Evolutionary conservation across 257 asterid species (phyloP).

Genomic region (Petunia axillaris): DNA sequence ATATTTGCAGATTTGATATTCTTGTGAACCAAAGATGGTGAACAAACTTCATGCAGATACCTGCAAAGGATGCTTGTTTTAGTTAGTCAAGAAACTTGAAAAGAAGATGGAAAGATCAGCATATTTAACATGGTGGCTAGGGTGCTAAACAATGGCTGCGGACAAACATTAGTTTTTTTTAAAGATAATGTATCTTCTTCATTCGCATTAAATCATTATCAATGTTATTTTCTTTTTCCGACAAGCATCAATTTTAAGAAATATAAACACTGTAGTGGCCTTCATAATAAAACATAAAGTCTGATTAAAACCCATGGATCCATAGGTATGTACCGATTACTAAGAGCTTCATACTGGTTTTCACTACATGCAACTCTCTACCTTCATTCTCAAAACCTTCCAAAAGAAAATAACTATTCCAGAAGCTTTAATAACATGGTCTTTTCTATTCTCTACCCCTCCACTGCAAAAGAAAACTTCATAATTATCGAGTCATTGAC

Average conservation of each 20-base stretch:
- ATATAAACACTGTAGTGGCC: not conserved
- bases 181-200: constrained; percentile 17
- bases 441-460: not conserved
- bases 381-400: not conserved
- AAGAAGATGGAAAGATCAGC: constrained; percentile 14
- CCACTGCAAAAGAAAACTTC: not conserved
- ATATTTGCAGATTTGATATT: constrained; percentile 87
- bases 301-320: not conserved
- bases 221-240: not conserved
- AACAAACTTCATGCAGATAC: constrained; percentile 94
- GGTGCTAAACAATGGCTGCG: not conserved
- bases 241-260: not conserved
- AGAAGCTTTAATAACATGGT: not conserved
- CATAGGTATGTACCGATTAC: not conserved
- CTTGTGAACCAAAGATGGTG: constrained; percentile 86
- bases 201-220: not conserved
- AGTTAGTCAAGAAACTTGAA: constrained; percentile 27
- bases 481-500: not conserved
- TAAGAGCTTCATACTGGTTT: not conserved
- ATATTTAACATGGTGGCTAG: not conserved
- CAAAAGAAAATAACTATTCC: not conserved
- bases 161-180: not conserved
- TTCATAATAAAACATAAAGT: not conserved
- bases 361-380: not conserved
- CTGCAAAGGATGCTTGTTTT: constrained; percentile 46